Conservation (phyloP, 2,329 filamentous ascomycete genomes). For the Cladosporium phlei region DNA sequence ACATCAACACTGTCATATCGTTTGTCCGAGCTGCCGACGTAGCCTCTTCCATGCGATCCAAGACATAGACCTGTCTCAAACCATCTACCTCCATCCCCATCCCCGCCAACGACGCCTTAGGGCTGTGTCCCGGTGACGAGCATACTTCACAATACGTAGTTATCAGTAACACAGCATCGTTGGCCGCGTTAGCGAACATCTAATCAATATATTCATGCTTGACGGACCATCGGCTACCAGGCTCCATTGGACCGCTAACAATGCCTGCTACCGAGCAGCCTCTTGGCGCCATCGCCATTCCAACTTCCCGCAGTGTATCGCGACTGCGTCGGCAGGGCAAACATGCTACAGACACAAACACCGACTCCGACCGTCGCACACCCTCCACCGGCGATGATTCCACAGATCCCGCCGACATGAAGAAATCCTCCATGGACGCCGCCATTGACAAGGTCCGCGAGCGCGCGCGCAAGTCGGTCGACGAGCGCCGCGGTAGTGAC, state of each 20-base stretch:
- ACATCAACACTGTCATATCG: no score
- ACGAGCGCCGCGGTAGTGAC: constrained; percentile 37
- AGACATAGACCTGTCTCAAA: no score
- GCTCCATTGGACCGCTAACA: constrained; percentile 9
- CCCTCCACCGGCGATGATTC: constrained; percentile 15
- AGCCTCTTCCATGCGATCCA: no score
- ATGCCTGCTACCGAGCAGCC: constrained; percentile 19
- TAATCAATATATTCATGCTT: neutral
- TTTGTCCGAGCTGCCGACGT: no score
- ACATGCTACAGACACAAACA: constrained; percentile 4
- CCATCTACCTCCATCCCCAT: no score
- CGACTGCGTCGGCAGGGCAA: constrained; percentile 8
- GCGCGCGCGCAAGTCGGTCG: constrained; percentile 35
- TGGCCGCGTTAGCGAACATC: neutral
- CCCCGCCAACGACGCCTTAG: no score
- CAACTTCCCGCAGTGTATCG: constrained; percentile 5
- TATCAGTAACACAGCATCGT: neutral
- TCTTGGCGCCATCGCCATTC: constrained; percentile 9
- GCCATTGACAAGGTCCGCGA: constrained; percentile 37
- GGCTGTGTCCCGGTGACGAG: no score
- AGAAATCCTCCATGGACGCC: constrained; percentile 36
- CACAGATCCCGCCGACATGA: constrained; percentile 22
- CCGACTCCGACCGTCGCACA: constrained; percentile 23
- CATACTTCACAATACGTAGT: no score
- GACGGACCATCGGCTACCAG: constrained; percentile 5